These are phyloP conservation scores for Schizosaccharomyces japonicus DNA, from an alignment of 805 yeast genomes.

Conservation along the genomic window DNA sequence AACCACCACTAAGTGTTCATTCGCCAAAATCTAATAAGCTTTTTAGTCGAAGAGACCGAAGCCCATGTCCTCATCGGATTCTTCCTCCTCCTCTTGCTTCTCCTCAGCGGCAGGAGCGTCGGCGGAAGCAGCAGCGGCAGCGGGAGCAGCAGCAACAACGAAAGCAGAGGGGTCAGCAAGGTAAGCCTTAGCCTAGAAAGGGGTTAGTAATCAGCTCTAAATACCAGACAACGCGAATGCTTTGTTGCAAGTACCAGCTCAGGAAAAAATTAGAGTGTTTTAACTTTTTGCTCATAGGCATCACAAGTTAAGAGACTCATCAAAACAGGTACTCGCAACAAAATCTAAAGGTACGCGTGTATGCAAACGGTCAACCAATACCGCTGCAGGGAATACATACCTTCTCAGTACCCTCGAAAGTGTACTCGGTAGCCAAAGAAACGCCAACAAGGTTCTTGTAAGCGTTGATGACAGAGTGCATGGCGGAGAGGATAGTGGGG, in stretches of 20 bases:
- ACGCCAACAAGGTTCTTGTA: conserved; percentile 96
- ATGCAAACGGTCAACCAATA: background rate
- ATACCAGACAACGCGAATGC: background rate
- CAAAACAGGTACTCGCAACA: background rate
- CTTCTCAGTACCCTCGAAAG: conserved; percentile 96
- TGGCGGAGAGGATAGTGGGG: conserved; percentile 99
- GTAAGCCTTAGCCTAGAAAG: conserved; percentile 51
- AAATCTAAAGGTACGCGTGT: background rate
- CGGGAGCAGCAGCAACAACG: conserved; percentile 97
- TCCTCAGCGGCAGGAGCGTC: conserved; percentile 47
- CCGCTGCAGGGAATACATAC: conserved; percentile 17
- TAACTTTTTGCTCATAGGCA: background rate
- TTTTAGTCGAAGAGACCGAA: conserved; percentile 6
- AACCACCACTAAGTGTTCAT: no score
- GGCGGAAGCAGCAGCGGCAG: conserved; percentile 48
- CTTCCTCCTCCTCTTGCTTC: conserved; percentile 38
- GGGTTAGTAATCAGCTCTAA: background rate
- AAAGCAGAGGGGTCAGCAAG: conserved; percentile 99
- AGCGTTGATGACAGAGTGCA: conserved; percentile 95
- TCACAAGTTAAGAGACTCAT: background rate
- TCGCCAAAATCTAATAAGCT: no score
- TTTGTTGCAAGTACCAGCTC: background rate
- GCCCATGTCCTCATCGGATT: conserved; percentile 56
- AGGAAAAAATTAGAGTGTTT: conserved; percentile 6
- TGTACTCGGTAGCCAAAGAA: conserved; percentile 95